These are phyloP conservation scores for Oldenlandia corymbosa DNA, from an alignment of 257 asterid genomes.

Conservation along the genomic window DNA sequence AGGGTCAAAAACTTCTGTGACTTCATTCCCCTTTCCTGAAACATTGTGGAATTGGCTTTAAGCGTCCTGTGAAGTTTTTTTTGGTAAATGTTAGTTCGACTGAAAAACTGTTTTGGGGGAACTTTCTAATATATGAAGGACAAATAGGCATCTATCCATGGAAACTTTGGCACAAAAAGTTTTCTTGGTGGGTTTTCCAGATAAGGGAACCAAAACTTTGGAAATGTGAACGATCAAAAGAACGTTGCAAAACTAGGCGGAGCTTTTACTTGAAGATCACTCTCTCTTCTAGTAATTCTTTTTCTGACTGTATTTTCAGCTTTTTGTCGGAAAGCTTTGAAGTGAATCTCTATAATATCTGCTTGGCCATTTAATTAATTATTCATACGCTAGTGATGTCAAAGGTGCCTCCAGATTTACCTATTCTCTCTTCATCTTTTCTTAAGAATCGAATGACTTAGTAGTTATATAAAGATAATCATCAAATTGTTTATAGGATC, in stretches of 20 bases:
- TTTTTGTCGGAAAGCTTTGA: no score
- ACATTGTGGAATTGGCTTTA: no score
- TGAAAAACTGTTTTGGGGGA: no score
- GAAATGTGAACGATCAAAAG: neutral
- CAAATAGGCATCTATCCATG: neutral
- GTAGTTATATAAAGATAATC: neutral
- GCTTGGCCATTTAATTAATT: neutral
- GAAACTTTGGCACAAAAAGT: neutral
- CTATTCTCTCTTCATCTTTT: no score
- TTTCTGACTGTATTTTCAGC: no score
- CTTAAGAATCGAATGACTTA: neutral
- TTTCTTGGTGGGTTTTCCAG: neutral
- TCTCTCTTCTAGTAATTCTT: neutral
- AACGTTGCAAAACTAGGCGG: neutral
- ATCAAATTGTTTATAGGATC: slow-evolving; percentile 7
- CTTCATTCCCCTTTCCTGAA: no score
- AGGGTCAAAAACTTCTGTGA: no score
- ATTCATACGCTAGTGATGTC: neutral
- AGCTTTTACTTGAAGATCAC: neutral
- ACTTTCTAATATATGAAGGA: neutral
- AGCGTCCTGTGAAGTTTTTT: no score
- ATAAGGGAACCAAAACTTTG: neutral
- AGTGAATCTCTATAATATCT: neutral
- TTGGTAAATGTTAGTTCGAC: no score
- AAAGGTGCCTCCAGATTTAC: neutral